Conservation (phyloP, 2,329 filamentous ascomycete genomes). For the Alternaria ethzedia region DNA sequence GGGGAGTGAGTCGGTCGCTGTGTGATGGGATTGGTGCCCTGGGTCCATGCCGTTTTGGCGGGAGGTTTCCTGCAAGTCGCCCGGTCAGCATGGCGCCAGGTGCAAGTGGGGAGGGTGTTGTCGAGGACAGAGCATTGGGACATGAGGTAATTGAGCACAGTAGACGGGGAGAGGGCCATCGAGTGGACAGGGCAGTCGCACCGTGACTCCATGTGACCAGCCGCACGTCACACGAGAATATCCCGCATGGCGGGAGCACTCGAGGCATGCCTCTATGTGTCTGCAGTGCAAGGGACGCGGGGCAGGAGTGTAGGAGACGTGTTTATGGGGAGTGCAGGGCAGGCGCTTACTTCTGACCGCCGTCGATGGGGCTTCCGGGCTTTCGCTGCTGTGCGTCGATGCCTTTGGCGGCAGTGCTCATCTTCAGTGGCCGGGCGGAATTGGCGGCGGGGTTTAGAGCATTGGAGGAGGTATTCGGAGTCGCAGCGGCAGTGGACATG, state of each 20-base stretch:
- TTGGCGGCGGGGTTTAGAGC: slow-evolving; percentile 44
- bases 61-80: slow-evolving; percentile 54
- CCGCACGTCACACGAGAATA: slow-evolving; percentile 39
- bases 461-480: slow-evolving; percentile 43
- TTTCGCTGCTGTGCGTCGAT: slow-evolving; percentile 61
- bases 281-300: background rate
- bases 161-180: slow-evolving; percentile 4
- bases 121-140: slow-evolving; percentile 5
- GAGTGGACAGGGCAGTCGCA: slow-evolving; percentile 34
- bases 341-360: slow-evolving; percentile 59
- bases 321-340: background rate
- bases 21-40: slow-evolving; percentile 66
- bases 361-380: slow-evolving; percentile 62
- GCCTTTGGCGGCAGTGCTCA: slow-evolving; percentile 57
- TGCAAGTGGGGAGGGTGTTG: slow-evolving; percentile 7
- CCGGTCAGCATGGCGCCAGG: slow-evolving; percentile 35
- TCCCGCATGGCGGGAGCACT: slow-evolving; percentile 19
- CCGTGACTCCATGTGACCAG: slow-evolving; percentile 44
- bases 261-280: slow-evolving; percentile 22
- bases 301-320: background rate
- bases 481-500: slow-evolving; percentile 44
- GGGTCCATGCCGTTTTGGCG: slow-evolving; percentile 65
- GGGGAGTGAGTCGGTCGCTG: slow-evolving; percentile 58
- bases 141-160: slow-evolving; percentile 7
- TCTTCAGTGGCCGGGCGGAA: slow-evolving; percentile 55